phyloP scores from a whole-genome alignment of 2,329 filamentous ascomycete genomes.

The Venturia asperata region DNA sequence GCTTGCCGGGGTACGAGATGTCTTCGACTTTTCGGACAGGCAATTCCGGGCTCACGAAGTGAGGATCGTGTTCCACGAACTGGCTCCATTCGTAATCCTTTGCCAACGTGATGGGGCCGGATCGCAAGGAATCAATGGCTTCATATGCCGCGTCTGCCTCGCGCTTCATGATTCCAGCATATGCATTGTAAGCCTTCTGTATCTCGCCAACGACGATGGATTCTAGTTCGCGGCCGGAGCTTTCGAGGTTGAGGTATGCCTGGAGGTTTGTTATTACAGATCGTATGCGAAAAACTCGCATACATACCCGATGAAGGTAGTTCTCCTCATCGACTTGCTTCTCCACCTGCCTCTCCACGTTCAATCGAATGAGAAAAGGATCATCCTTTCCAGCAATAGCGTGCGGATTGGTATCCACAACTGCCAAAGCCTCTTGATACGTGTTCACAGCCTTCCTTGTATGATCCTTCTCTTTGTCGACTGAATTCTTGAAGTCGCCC shows the following conservation, averaged over 20 bases:
- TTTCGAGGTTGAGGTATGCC: conserved; percentile 92
- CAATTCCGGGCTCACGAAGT: conserved; percentile 78
- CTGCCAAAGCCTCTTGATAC: conserved; percentile 73
- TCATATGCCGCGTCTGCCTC: conserved; percentile 77
- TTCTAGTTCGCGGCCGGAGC: conserved; percentile 88
- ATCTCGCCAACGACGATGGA: conserved; percentile 96
- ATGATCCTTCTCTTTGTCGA: conserved; percentile 86
- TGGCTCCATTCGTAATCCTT: conserved; percentile 86
- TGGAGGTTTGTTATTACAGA: conserved; percentile 33
- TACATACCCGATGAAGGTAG: conserved; percentile 80
- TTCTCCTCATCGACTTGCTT: conserved; percentile 95
- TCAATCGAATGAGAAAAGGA: conserved; percentile 78
- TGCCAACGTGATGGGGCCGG: conserved; percentile 83
- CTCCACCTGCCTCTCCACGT: conserved; percentile 84
- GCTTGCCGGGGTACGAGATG: conserved; percentile 85
- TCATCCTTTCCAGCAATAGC: conserved; percentile 78
- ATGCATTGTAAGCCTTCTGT: conserved; percentile 94
- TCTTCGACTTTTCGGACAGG: conserved; percentile 71
- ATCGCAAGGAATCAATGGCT: conserved; percentile 71
- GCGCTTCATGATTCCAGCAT: conserved; percentile 82
- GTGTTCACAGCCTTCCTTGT: conserved; percentile 72
- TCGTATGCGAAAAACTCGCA: conserved; percentile 21
- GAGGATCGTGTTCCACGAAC: conserved; percentile 73
- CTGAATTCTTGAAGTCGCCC: conserved; percentile 92
- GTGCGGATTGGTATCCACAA: conserved; percentile 70